Evolutionary conservation across 805 yeast genomes (phyloP).

Genomic region (Candida alai): DNA sequence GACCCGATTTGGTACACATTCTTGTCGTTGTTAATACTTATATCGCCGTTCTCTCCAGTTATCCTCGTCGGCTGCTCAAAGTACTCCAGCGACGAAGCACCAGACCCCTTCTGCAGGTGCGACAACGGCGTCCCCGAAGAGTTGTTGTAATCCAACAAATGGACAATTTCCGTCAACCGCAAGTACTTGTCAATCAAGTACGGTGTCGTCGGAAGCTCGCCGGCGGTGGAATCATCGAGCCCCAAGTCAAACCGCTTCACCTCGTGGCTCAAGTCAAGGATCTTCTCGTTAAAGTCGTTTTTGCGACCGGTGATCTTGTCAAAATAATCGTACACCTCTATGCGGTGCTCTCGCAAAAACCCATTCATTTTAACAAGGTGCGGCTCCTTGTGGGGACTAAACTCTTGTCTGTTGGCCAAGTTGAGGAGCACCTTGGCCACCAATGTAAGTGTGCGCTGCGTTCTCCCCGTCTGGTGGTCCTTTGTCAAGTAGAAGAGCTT

Average conservation of each 20-base stretch:
- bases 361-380: conserved; percentile 67
- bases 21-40: conserved; percentile 21
- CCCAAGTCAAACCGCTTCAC: conserved; percentile 55
- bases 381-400: conserved; percentile 80
- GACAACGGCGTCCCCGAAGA: background rate
- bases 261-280: conserved; percentile 52
- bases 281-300: conserved; percentile 59
- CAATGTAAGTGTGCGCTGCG: conserved; percentile 75
- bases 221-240: conserved; percentile 44
- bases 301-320: conserved; percentile 68
- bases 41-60: conserved; percentile 21
- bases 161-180: conserved; percentile 55
- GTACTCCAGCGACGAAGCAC: background rate
- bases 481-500: conserved; percentile 72
- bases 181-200: conserved; percentile 63
- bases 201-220: conserved; percentile 66
- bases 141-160: conserved; percentile 32
- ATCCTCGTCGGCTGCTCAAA: background rate
- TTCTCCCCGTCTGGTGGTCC: conserved; percentile 64
- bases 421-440: conserved; percentile 77
- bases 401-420: conserved; percentile 69
- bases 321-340: conserved; percentile 63
- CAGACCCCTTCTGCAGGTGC: conserved; percentile 3
- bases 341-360: conserved; percentile 56
- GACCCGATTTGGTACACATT: conserved; percentile 44